These are phyloP conservation scores for Aureobasidium melanogenum DNA, from an alignment of 2,329 filamentous ascomycete genomes.

Conservation along the genomic window DNA sequence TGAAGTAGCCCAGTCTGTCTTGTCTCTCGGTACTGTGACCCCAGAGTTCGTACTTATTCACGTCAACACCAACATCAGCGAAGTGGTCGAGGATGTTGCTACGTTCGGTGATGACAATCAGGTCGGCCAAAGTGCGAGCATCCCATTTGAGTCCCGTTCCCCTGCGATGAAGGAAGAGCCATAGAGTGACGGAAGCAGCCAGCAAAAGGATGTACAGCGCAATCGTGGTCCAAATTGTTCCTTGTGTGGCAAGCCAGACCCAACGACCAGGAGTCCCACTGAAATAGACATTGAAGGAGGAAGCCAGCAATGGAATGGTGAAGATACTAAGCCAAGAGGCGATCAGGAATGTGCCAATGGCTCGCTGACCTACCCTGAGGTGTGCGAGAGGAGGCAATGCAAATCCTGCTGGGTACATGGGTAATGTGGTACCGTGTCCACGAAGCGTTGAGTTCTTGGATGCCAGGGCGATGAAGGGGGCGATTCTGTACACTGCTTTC, in stretches of 20 bases:
- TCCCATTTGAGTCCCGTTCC: constrained; percentile 80
- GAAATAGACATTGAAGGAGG: constrained; percentile 60
- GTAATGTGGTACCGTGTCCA: constrained; percentile 57
- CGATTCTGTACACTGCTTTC: constrained; percentile 62
- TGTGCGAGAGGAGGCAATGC: constrained; percentile 59
- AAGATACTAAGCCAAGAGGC: constrained; percentile 72
- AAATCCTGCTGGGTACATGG: constrained; percentile 52
- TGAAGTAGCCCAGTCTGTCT: constrained; percentile 82
- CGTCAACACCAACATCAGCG: constrained; percentile 55
- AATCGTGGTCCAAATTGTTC: constrained; percentile 69
- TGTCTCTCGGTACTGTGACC: constrained; percentile 48
- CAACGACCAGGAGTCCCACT: constrained; percentile 50
- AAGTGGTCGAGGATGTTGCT: constrained; percentile 73
- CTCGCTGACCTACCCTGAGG: constrained; percentile 59
- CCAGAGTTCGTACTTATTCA: constrained; percentile 44
- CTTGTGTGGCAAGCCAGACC: constrained; percentile 72
- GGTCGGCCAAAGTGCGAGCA: constrained; percentile 68
- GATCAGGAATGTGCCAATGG: constrained; percentile 58
- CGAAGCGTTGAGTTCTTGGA: constrained; percentile 51
- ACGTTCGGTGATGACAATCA: constrained; percentile 67
- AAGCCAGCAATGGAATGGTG: constrained; percentile 71
- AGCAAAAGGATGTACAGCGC: constrained; percentile 62
- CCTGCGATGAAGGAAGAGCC: constrained; percentile 55
- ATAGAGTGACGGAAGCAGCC: constrained; percentile 47
- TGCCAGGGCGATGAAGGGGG: constrained; percentile 72